Percentiles rank a stretch among this genome's conserved stretches.
Conservation (phyloP, 192 early-diverging fungal genomes). For the Backusella westeae region DNA sequence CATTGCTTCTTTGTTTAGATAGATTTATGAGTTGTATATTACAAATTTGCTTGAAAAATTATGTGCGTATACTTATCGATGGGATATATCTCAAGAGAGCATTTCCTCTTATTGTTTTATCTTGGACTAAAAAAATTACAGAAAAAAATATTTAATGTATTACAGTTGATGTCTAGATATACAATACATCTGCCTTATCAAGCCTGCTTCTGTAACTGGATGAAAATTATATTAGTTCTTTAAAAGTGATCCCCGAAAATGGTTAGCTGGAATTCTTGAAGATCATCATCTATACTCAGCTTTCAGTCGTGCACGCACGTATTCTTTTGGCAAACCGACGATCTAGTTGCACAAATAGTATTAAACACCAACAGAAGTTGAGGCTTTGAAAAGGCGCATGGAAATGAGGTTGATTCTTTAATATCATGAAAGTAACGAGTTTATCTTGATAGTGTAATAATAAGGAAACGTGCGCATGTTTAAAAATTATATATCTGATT, state of each 20-base stretch:
- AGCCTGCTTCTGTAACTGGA: background rate
- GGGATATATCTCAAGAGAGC: background rate
- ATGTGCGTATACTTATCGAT: background rate
- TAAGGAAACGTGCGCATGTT: background rate
- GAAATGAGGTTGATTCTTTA: slow-evolving; percentile 1
- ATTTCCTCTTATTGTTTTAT: background rate
- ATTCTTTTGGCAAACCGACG: slow-evolving; percentile 1
- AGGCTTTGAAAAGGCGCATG: slow-evolving; percentile 6
- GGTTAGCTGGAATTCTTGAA: background rate
- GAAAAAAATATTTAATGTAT: slow-evolving; percentile 5
- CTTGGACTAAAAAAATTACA: background rate
- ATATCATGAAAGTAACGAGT: background rate
- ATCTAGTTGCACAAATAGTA: background rate
- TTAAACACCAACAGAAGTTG: background rate
- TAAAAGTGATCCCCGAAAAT: background rate
- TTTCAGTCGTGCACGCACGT: background rate
- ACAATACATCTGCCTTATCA: background rate
- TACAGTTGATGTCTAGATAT: background rate
- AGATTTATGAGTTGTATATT: background rate
- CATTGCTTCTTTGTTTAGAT: background rate
- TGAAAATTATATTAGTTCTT: background rate
- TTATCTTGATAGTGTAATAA: background rate
- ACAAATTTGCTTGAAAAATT: background rate
- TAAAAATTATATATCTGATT: background rate
- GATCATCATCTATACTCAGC: slow-evolving; percentile 8